phyloP scores from a whole-genome alignment of 768 basidiomycete genomes.

The Boletus reticulatus region DNA sequence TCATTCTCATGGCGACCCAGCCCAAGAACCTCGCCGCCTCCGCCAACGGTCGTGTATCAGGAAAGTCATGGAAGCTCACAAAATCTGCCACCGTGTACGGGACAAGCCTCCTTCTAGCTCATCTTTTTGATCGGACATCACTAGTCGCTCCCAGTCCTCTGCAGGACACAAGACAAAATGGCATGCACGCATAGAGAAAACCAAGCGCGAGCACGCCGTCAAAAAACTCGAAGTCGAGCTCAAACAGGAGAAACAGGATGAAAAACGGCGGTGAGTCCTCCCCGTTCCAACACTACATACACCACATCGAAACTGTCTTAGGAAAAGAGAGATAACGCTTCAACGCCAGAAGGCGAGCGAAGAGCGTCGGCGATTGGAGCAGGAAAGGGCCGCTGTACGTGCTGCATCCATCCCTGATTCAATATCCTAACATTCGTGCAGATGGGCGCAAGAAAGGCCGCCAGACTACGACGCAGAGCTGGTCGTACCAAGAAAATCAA shows the following conservation, averaged over 20 bases:
- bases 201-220: slow-evolving; percentile 61
- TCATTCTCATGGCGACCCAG: slow-evolving; percentile 20
- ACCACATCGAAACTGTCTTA: slow-evolving; percentile 25
- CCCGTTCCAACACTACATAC: neutral
- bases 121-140: neutral
- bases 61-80: slow-evolving; percentile 63
- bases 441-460: slow-evolving; percentile 82
- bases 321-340: slow-evolving; percentile 63
- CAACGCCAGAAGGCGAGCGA: slow-evolving; percentile 73
- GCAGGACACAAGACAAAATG: slow-evolving; percentile 67
- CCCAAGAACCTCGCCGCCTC: slow-evolving; percentile 46
- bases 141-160: slow-evolving; percentile 68
- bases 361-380: slow-evolving; percentile 59
- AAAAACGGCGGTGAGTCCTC: slow-evolving; percentile 51
- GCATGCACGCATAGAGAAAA: slow-evolving; percentile 68
- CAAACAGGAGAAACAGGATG: slow-evolving; percentile 73
- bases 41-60: slow-evolving; percentile 62
- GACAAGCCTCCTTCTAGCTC: neutral
- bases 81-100: slow-evolving; percentile 54
- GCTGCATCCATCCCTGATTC: neutral
- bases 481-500: slow-evolving; percentile 82
- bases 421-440: slow-evolving; percentile 26
- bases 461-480: slow-evolving; percentile 66
- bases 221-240: slow-evolving; percentile 74
- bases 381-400: slow-evolving; percentile 32